Percentiles rank a stretch among this genome's conserved stretches.
These are phyloP conservation scores for Schwanniomyces sp. DNA, from an alignment of 805 yeast species.

Conservation along the genomic window DNA sequence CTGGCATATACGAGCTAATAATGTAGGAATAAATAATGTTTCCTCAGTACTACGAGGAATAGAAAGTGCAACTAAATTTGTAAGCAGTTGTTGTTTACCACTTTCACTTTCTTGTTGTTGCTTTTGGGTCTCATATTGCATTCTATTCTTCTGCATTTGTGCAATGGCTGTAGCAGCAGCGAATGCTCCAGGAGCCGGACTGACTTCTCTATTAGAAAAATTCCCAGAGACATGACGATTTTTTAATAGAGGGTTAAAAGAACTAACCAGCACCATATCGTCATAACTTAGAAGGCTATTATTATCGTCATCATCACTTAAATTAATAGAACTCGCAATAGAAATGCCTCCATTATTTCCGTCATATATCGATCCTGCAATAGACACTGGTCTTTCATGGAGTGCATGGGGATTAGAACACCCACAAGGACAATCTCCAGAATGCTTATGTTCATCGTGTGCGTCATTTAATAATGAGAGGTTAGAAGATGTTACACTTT, in stretches of 20 bases:
- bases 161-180: conserved; percentile 65
- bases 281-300: conserved; percentile 29
- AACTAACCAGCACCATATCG: conserved; percentile 18
- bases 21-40: conserved; percentile 69
- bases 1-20: conserved; percentile 67
- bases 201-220: conserved; percentile 41
- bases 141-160: conserved; percentile 45
- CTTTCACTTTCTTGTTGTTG: conserved; percentile 24
- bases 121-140: conserved; percentile 11
- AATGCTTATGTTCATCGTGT: conserved; percentile 24
- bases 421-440: conserved; percentile 52
- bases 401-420: conserved; percentile 57
- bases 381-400: conserved; percentile 64
- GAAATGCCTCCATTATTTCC: conserved; percentile 30
- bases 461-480: conserved; percentile 10
- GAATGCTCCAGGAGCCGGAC: conserved; percentile 72
- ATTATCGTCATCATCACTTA: conserved; percentile 48
- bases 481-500: conserved; percentile 11
- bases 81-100: conserved; percentile 35
- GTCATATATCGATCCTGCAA: conserved; percentile 58
- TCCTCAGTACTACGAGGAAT: conserved; percentile 79
- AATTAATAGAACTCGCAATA: conserved; percentile 35
- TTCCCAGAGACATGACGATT: conserved; percentile 8
- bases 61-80: conserved; percentile 60
- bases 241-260: conserved; percentile 10